These are phyloP conservation scores for Alternaria hordeiaustralica DNA, from an alignment of 2,329 filamentous ascomycete genomes.

Conservation along the genomic window DNA sequence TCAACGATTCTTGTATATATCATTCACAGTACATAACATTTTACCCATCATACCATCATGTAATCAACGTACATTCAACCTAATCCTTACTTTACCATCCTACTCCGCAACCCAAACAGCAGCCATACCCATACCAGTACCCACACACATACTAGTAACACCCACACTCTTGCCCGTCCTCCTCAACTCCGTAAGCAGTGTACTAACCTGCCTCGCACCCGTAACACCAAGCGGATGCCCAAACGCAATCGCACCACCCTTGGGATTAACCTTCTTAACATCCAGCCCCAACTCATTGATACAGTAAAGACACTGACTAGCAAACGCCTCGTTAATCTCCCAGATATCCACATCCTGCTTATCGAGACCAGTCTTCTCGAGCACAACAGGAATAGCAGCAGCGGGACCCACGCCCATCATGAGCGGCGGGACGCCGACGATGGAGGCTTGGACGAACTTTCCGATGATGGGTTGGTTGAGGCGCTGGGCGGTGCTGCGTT, in stretches of 20 bases:
- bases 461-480: conserved; percentile 89
- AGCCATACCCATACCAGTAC: conserved; percentile 96
- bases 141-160: conserved; percentile 94
- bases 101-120: conserved; percentile 96
- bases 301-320: conserved; percentile 93
- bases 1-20: not conserved
- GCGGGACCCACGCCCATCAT: conserved; percentile 97
- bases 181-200: conserved; percentile 86
- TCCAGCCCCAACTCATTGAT: conserved; percentile 85
- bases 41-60: not conserved
- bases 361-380: conserved; percentile 83
- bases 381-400: conserved; percentile 92
- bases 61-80: not conserved
- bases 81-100: conserved; percentile 1
- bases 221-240: conserved; percentile 95
- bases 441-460: conserved; percentile 85
- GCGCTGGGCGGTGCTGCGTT: conserved; percentile 84
- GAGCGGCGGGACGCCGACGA: conserved; percentile 88
- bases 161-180: conserved; percentile 85
- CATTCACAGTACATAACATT: not conserved
- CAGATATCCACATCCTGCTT: conserved; percentile 91
- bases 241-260: conserved; percentile 95
- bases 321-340: conserved; percentile 99
- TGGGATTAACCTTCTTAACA: conserved; percentile 90
- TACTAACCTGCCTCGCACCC: conserved; percentile 90